A percentile compares a stretch with the other conserved stretches of the same genome.
Conservation (phyloP, 768 basidiomycete genomes). For the Mycena sanguinolenta region DNA sequence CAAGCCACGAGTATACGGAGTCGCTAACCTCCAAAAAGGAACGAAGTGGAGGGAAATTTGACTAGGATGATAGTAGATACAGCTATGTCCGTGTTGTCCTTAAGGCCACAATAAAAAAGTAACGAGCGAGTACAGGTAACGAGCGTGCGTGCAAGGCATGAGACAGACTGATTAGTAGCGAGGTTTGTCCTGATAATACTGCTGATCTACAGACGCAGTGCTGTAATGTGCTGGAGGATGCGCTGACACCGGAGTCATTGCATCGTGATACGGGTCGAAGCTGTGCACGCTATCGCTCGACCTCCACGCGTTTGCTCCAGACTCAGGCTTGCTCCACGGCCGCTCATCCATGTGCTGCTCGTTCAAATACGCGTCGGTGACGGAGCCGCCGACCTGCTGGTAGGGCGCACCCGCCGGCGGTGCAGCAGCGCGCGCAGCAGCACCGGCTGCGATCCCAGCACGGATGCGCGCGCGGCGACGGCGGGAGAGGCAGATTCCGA, state of each 20-base stretch:
- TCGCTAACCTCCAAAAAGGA: too few relatives aligned
- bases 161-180: neutral
- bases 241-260: constrained; percentile 20
- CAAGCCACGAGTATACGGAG: too few relatives aligned
- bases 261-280: constrained; percentile 18
- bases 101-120: too few relatives aligned
- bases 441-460: constrained; percentile 8
- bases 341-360: neutral
- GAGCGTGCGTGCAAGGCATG: too few relatives aligned
- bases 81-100: too few relatives aligned
- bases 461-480: constrained; percentile 30
- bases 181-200: neutral
- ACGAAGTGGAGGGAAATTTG: too few relatives aligned
- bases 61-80: too few relatives aligned
- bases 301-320: constrained; percentile 18
- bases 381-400: too few relatives aligned
- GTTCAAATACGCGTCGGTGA: constrained; percentile 4
- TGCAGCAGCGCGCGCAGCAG: constrained; percentile 14
- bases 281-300: constrained; percentile 7
- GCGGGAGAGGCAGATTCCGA: constrained; percentile 28
- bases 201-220: neutral
- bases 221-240: neutral
- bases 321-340: constrained; percentile 9
- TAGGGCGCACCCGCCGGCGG: constrained; percentile 12
- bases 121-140: too few relatives aligned